phyloP scores from a whole-genome alignment of 495 filamentous ascomycete genomes.

The Lasiosphaeria ovina region DNA sequence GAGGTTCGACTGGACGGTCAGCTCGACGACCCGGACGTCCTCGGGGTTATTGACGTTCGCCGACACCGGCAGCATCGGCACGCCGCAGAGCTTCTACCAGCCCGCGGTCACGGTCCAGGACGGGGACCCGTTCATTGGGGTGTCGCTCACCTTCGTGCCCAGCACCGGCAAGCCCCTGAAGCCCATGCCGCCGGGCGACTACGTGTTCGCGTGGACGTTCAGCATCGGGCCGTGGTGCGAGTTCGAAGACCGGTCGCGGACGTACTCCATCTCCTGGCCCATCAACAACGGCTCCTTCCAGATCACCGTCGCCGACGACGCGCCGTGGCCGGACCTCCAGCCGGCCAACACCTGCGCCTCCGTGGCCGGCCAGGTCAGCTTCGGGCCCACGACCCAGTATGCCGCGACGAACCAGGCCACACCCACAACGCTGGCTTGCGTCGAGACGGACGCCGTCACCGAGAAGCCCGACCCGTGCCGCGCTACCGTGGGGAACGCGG shows the following conservation, averaged over 20 bases:
- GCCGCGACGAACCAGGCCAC: neutral
- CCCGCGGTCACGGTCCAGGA: neutral
- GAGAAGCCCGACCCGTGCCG: conserved; percentile 6
- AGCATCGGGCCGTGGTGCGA: conserved; percentile 6
- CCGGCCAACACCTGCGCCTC: conserved; percentile 1
- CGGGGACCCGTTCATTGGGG: conserved; percentile 3
- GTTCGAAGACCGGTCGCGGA: neutral
- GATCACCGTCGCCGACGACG: conserved; percentile 3
- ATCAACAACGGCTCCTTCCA: conserved; percentile 2
- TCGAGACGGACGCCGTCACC: conserved; percentile 1
- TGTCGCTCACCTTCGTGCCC: neutral
- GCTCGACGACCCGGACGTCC: neutral
- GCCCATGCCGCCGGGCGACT: conserved; percentile 4
- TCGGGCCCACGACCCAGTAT: neutral
- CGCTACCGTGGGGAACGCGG: neutral
- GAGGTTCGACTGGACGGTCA: conserved; percentile 3
- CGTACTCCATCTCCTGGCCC: neutral
- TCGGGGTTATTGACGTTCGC: neutral
- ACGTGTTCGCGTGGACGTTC: conserved; percentile 8
- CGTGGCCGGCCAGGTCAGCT: neutral
- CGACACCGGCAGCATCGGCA: neutral
- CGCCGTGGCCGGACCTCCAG: conserved; percentile 3
- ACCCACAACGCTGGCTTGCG: neutral
- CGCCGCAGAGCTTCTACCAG: neutral
- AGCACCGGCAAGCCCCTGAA: neutral